Base-by-base conservation (phyloP, 1,139 yeast genomes). In the Candida glucosophila region DNA sequence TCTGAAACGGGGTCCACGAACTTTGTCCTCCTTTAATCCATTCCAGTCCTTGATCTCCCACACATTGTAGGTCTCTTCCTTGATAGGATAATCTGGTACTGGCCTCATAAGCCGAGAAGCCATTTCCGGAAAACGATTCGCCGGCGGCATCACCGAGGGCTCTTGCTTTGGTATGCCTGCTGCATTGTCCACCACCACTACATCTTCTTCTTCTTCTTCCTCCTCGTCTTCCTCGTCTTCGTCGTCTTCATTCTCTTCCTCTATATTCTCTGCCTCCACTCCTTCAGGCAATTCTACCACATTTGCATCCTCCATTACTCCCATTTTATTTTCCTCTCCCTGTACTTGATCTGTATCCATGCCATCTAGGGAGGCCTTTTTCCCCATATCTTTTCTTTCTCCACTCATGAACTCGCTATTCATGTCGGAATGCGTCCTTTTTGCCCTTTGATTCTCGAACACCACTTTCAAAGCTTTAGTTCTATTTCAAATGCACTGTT, bases 31-130 rank as follows among this genome's bases (percentile, higher is more conserved):
- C 17, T 58, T 59, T 22, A 82, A 55, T 3, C 53, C 47, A 24
- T 56, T 47, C 79, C 93, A 81, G 40, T 77, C 73, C 8, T 60
- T 58, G 29, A 90, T 78, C 29, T 70, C 67, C 96, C 97, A 90
- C 4, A 88, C 81, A 44, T 58, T 60, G 32, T 59, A 55, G 3
- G 59, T 50, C 34, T 58, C 57, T 2, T 45, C 66, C 15, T 46
- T 49, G 1, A 51, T 50, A 2, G 71, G 69, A 30, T 61, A 64
- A 35, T 66, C 68, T 8, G 62, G 60, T 9, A 69, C 30, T 2
- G 63, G 62, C 32, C 61, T 62, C 62, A 62, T 52, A 29, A 61
- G 44, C 22, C 49, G 41, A 15, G 38, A 34, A 9, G 60, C 50
- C 24, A 55, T 38, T 9, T 41, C 51, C 7, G 41, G 37, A 31